phyloP scores from a whole-genome alignment of 2,329 filamentous ascomycete genomes.

The Whalleya microplaca region DNA sequence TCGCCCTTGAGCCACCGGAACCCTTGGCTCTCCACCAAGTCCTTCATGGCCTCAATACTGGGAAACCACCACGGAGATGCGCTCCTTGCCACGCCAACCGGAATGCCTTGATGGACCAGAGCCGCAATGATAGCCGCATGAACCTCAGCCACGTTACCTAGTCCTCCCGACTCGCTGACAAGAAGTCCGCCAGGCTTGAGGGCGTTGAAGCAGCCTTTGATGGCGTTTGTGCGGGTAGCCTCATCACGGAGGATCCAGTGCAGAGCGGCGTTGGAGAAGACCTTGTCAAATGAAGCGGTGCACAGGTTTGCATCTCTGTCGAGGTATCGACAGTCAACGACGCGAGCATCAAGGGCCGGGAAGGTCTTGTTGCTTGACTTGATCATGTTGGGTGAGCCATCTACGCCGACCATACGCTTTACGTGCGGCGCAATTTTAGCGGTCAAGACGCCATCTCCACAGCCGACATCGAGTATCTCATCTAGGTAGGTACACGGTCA shows the following conservation, averaged over 20 bases:
- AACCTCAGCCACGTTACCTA: constrained; percentile 7
- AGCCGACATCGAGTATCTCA: constrained; percentile 10
- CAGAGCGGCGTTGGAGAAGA: constrained; percentile 9
- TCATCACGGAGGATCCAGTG: constrained; percentile 7
- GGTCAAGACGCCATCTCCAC: constrained; percentile 8
- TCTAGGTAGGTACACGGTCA: not conserved
- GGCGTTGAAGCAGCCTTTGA: constrained; percentile 4
- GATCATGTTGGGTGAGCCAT: constrained; percentile 8
- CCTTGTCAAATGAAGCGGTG: constrained; percentile 11
- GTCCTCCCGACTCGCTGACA: constrained; percentile 5
- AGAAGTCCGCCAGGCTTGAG: constrained; percentile 1
- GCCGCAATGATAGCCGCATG: constrained; percentile 7
- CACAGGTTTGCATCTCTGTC: constrained; percentile 3
- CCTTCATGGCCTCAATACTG: constrained; percentile 8
- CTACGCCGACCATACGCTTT: constrained; percentile 7
- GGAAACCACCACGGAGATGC: constrained; percentile 8
- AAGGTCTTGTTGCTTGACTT: constrained; percentile 9
- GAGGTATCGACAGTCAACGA: constrained; percentile 9
- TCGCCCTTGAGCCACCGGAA: constrained; percentile 9
- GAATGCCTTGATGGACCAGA: constrained; percentile 5
- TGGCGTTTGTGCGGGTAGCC: constrained; percentile 2
- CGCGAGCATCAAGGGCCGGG: constrained; percentile 6
- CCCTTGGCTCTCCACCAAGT: constrained; percentile 4
- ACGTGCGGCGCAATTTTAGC: constrained; percentile 13
- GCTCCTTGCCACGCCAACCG: constrained; percentile 1